These are phyloP conservation scores for Rubroshorea leprosula DNA, from an alignment of 345 rosid genomes.

Conservation along the genomic window DNA sequence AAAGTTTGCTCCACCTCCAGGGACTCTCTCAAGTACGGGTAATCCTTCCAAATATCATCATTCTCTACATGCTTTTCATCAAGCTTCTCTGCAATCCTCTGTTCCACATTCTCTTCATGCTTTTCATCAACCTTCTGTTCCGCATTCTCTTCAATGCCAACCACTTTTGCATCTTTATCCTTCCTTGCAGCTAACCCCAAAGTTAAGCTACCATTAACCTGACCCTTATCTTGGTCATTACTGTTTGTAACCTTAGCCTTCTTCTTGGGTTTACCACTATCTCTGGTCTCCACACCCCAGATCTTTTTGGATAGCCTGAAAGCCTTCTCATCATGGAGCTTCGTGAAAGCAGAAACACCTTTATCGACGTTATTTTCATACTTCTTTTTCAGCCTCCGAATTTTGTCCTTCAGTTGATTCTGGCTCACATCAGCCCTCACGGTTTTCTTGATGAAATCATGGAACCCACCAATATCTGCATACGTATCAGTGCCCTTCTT, in stretches of 20 bases:
- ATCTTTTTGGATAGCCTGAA: slow-evolving; percentile 27
- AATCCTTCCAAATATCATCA: slow-evolving; percentile 13
- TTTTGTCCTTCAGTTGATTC: slow-evolving; percentile 39
- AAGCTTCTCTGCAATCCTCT: no score
- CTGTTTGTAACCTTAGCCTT: background rate
- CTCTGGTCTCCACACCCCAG: slow-evolving; percentile 24
- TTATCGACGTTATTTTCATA: slow-evolving; percentile 18
- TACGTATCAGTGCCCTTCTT: slow-evolving; percentile 26
- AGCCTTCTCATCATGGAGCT: slow-evolving; percentile 32
- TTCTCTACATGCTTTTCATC: no score
- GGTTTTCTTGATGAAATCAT: slow-evolving; percentile 27
- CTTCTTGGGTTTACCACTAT: background rate
- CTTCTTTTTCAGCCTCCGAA: slow-evolving; percentile 42
- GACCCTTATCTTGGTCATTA: background rate
- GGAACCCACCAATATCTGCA: slow-evolving; percentile 28
- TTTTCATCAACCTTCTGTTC: background rate
- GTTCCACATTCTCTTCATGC: background rate
- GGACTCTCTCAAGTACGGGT: slow-evolving; percentile 10
- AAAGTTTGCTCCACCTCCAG: slow-evolving; percentile 10
- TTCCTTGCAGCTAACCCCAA: background rate
- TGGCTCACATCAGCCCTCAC: slow-evolving; percentile 32
- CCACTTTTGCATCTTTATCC: background rate
- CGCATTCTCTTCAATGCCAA: background rate
- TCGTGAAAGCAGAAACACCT: slow-evolving; percentile 22
- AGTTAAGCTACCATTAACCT: background rate